Percentiles rank a stretch among this genome's conserved stretches.
phyloP scores from a whole-genome alignment of 1,139 yeast species.

The Lodderomyces metapsilosis region DNA sequence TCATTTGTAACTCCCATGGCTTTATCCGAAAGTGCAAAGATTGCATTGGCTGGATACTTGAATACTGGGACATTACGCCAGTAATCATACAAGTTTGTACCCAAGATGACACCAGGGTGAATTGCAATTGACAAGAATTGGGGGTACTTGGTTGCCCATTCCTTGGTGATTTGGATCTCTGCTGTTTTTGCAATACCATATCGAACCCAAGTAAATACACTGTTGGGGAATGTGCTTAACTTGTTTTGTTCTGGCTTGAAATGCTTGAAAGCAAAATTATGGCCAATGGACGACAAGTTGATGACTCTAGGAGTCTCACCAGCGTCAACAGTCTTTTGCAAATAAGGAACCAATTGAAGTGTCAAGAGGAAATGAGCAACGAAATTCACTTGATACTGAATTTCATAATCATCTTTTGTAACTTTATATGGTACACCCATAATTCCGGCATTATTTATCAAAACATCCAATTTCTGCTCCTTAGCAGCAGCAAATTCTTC shows the following conservation, averaged over 20 bases:
- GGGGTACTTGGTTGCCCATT: constrained; percentile 29
- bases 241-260: constrained; percentile 23
- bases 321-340: constrained; percentile 21
- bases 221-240: constrained; percentile 25
- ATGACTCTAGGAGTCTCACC: constrained; percentile 32
- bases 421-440: constrained; percentile 38
- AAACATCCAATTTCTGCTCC: constrained; percentile 31
- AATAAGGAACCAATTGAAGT: constrained; percentile 27
- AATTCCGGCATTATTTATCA: constrained; percentile 44
- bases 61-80: constrained; percentile 30
- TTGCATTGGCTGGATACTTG: constrained; percentile 17
- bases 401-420: constrained; percentile 39
- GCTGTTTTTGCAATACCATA: constrained; percentile 38
- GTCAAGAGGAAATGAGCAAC: constrained; percentile 37
- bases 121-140: constrained; percentile 32
- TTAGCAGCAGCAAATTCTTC: constrained; percentile 18
- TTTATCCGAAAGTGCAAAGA: constrained; percentile 15
- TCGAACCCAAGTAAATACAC: constrained; percentile 30
- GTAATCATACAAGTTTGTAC: constrained; percentile 34
- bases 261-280: constrained; percentile 23
- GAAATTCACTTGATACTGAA: constrained; percentile 44
- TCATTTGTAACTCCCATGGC: constrained; percentile 31
- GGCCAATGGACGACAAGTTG: constrained; percentile 35
- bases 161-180: constrained; percentile 29
- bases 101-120: constrained; percentile 41